Conservation (phyloP, 2,329 filamentous ascomycete species). For the Penicillium janthinellum region DNA sequence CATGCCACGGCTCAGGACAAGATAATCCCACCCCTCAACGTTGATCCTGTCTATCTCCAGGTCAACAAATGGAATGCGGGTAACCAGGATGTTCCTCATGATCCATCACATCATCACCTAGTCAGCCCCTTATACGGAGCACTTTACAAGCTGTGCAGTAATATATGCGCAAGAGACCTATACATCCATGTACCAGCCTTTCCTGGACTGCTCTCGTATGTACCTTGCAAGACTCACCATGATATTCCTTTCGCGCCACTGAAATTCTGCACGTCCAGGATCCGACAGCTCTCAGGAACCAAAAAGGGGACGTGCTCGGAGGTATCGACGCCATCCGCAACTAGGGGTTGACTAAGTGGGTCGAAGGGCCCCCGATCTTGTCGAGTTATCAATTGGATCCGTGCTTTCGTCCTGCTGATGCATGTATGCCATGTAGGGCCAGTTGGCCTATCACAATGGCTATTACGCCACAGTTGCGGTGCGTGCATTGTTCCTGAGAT, state of each 20-base stretch:
- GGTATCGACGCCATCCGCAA: conserved; percentile 17
- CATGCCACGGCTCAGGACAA: conserved; percentile 1
- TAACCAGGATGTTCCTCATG: conserved; percentile 1
- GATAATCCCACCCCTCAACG: neutral
- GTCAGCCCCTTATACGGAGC: conserved; percentile 1
- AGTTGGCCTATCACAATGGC: conserved; percentile 17
- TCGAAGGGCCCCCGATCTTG: conserved; percentile 14
- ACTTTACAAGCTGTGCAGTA: neutral
- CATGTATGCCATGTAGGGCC: neutral
- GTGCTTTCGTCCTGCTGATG: conserved; percentile 1
- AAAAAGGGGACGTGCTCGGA: conserved; percentile 7
- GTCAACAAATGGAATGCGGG: conserved; percentile 17
- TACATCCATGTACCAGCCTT: conserved; percentile 1
- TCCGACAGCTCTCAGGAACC: conserved; percentile 5
- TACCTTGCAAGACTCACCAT: neutral
- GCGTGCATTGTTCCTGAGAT: conserved; percentile 21
- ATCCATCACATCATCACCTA: conserved; percentile 15
- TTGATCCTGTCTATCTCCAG: conserved; percentile 8
- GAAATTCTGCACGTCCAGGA: neutral
- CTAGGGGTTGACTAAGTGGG: conserved; percentile 19
- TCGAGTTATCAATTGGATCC: conserved; percentile 11
- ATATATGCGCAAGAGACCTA: neutral
- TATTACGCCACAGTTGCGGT: conserved; percentile 5
- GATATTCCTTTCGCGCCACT: neutral
- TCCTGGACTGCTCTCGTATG: too few species aligned